Evolutionary conservation across 805 yeast genomes (phyloP).

Genomic region (Candida golubevii): DNA sequence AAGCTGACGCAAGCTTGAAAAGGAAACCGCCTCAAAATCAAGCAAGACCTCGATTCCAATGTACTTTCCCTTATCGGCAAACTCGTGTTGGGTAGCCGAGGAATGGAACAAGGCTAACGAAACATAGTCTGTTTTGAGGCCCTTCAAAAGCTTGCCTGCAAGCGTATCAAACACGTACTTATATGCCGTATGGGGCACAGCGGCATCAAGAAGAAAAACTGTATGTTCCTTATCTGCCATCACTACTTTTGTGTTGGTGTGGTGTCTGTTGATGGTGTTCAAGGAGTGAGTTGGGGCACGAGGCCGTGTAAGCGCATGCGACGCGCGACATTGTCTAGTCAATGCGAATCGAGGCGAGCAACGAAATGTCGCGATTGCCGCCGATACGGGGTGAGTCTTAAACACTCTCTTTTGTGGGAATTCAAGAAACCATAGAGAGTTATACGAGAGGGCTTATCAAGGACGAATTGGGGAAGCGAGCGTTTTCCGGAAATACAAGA

Average conservation of each 20-base stretch:
- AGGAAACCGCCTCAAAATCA: conserved; percentile 21
- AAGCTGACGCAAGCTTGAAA: conserved; percentile 14
- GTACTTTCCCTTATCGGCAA: conserved; percentile 13
- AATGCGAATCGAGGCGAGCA: too few relatives aligned
- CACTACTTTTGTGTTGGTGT: neutral
- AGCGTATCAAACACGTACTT: conserved; percentile 40
- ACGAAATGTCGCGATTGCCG: too few relatives aligned
- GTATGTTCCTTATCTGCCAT: conserved; percentile 41
- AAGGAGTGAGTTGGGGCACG: neutral
- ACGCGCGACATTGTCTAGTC: neutral
- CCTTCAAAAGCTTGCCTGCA: conserved; percentile 35
- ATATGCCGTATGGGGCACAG: conserved; percentile 39
- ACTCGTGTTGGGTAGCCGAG: conserved; percentile 13
- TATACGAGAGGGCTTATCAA: too few relatives aligned
- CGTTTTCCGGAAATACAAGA: too few relatives aligned
- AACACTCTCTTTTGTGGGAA: too few relatives aligned
- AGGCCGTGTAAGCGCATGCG: neutral
- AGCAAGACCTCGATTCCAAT: conserved; percentile 14
- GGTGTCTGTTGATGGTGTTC: neutral
- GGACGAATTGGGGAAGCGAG: too few relatives aligned
- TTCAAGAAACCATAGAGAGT: too few relatives aligned
- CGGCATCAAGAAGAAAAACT: conserved; percentile 47
- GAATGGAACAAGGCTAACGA: conserved; percentile 30
- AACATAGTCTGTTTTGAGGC: conserved; percentile 41
- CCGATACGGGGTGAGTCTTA: too few relatives aligned